phyloP scores from a whole-genome alignment of 345 rosid species.

The Acer yangbiense region DNA sequence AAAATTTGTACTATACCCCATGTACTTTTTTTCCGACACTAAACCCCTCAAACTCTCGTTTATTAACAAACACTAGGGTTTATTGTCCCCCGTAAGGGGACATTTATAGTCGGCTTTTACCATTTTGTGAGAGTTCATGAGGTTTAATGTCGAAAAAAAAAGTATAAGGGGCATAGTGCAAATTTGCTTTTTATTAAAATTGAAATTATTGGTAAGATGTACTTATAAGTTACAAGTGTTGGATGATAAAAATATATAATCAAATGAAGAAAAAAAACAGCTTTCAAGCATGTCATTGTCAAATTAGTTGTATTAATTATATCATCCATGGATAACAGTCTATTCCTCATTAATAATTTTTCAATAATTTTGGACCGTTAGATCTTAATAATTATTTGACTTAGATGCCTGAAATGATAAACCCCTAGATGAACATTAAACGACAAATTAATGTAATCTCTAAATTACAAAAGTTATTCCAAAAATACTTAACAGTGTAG shows the following conservation, averaged over 20 bases:
- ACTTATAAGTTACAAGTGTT: no score
- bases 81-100: no score
- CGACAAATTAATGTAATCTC: background rate
- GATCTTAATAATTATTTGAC: background rate
- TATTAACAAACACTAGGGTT: no score
- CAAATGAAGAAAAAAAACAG: no score
- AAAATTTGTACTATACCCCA: no score
- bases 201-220: background rate
- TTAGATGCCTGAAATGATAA: background rate
- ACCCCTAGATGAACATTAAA: background rate
- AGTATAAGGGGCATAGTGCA: no score
- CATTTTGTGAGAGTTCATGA: fast-evolving
- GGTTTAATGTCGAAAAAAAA: no score
- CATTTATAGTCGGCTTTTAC: no score
- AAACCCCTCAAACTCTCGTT: no score
- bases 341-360: background rate
- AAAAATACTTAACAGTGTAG: background rate
- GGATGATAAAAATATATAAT: background rate
- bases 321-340: background rate
- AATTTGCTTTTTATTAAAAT: no score
- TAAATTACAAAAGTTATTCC: background rate
- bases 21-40: no score
- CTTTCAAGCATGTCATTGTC: background rate
- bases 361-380: background rate
- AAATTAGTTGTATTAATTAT: background rate